Evolutionary conservation across 1,284 basidiomycete genomes (phyloP).

Genomic region (Tylopilus sp.): DNA sequence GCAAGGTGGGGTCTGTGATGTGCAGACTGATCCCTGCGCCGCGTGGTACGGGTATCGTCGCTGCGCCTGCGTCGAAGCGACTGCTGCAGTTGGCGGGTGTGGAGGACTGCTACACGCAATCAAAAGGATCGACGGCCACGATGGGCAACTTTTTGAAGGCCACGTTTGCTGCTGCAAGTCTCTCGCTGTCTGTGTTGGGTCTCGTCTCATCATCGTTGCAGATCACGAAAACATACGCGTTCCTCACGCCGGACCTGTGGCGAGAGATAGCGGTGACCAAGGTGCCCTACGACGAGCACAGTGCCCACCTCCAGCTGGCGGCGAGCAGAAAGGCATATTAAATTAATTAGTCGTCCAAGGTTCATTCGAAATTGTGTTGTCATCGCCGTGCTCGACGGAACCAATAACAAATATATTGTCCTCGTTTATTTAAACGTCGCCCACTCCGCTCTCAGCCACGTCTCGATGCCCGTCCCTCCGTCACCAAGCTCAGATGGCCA

Average conservation of each 20-base stretch:
- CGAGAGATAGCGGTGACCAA: slow-evolving; percentile 86
- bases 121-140: slow-evolving; percentile 96
- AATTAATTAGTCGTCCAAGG: background rate
- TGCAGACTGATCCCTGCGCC: slow-evolving; percentile 98
- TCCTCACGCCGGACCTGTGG: slow-evolving; percentile 98
- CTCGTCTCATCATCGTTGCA: slow-evolving; percentile 27
- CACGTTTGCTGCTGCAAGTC: slow-evolving; percentile 86
- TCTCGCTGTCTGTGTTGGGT: background rate
- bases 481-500: slow-evolving; percentile 15
- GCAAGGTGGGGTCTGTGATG: slow-evolving; percentile 99
- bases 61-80: slow-evolving; percentile 95
- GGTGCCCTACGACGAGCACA: slow-evolving; percentile 92
- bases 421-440: too few species aligned
- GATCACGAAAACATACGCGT: slow-evolving; percentile 96
- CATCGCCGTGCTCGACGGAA: too few species aligned
- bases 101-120: slow-evolving; percentile 93
- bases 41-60: slow-evolving; percentile 98
- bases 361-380: background rate
- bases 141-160: slow-evolving; percentile 99
- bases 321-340: slow-evolving; percentile 78
- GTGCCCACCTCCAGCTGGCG: slow-evolving; percentile 80
- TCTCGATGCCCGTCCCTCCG: slow-evolving; percentile 9
- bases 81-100: slow-evolving; percentile 97
- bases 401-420: too few species aligned
- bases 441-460: too few species aligned